Percentiles rank a stretch among this genome's conserved stretches.
Conservation (phyloP, 2,329 filamentous ascomycete species). For the Cryphonectria carpinicola region DNA sequence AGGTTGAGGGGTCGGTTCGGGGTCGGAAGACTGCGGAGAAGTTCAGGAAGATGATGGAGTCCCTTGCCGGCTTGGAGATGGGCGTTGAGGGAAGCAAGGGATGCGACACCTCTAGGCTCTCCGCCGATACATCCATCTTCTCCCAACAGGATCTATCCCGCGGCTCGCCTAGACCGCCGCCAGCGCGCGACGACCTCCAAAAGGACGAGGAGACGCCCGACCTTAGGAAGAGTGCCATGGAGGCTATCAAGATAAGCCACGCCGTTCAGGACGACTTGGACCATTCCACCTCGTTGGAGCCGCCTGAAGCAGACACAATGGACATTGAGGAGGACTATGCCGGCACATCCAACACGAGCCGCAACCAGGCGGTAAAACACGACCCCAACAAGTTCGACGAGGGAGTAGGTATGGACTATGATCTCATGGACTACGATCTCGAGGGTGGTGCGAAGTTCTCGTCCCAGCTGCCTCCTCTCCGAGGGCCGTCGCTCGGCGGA, state of each 20-base stretch:
- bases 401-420: constrained; percentile 11
- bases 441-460: not conserved
- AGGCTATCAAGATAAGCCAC: not conserved
- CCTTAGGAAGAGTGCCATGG: not conserved
- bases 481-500: no score
- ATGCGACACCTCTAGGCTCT: not conserved
- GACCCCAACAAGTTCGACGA: not conserved
- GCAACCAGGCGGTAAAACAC: not conserved
- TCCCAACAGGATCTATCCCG: not conserved
- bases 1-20: not conserved
- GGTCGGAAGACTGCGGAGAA: constrained; percentile 3
- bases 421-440: constrained; percentile 15
- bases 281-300: not conserved
- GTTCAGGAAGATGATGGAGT: constrained; percentile 11
- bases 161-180: not conserved
- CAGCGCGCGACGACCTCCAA: not conserved
- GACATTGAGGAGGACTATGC: not conserved
- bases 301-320: not conserved
- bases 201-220: not conserved
- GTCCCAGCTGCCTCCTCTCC: not conserved
- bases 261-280: not conserved
- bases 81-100: not conserved
- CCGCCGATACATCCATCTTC: not conserved
- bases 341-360: not conserved
- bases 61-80: not conserved